Conservation (phyloP, 2,329 filamentous ascomycete genomes). For the Chaetomium olivaceum region DNA sequence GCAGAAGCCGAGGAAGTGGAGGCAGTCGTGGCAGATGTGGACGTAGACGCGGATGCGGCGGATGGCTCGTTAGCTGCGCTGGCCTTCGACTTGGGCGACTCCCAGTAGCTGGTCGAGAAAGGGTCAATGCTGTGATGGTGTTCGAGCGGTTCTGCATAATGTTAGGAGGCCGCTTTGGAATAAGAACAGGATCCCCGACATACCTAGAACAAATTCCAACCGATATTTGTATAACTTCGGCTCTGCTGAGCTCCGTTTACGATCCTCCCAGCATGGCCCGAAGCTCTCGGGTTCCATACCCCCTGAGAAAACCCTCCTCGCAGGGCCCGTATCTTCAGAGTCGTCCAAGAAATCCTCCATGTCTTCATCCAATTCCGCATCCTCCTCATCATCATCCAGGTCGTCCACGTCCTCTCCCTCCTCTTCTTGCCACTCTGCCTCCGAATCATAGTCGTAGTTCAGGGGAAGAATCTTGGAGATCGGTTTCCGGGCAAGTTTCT, state of each 20-base stretch:
- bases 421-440: slow-evolving; percentile 82
- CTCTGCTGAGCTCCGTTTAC: slow-evolving; percentile 47
- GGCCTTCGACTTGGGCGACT: slow-evolving; percentile 40
- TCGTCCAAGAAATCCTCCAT: slow-evolving; percentile 91
- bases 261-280: slow-evolving; percentile 81
- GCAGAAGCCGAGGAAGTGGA: slow-evolving; percentile 1
- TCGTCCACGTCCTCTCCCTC: slow-evolving; percentile 70
- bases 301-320: slow-evolving; percentile 60
- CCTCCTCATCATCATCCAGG: slow-evolving; percentile 69
- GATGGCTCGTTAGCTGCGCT: slow-evolving; percentile 29
- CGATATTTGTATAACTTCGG: slow-evolving; percentile 60
- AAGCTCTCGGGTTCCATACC: slow-evolving; percentile 75
- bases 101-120: slow-evolving; percentile 82
- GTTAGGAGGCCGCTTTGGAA: slow-evolving; percentile 19
- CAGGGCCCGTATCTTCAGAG: slow-evolving; percentile 66
- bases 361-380: slow-evolving; percentile 72
- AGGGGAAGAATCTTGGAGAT: slow-evolving; percentile 59
- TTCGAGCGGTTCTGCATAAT: slow-evolving; percentile 47
- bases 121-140: slow-evolving; percentile 70
- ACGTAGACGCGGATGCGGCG: slow-evolving; percentile 19
- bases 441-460: slow-evolving; percentile 83
- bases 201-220: slow-evolving; percentile 75
- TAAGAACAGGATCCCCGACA: slow-evolving; percentile 35
- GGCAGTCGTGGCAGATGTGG: slow-evolving; percentile 9
- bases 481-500: slow-evolving; percentile 56